A percentile compares a stretch with the other conserved stretches of the same genome.
Evolutionary conservation across 306 rosid genomes (phyloP).

Genomic region (Citrullus mucosospermus): DNA sequence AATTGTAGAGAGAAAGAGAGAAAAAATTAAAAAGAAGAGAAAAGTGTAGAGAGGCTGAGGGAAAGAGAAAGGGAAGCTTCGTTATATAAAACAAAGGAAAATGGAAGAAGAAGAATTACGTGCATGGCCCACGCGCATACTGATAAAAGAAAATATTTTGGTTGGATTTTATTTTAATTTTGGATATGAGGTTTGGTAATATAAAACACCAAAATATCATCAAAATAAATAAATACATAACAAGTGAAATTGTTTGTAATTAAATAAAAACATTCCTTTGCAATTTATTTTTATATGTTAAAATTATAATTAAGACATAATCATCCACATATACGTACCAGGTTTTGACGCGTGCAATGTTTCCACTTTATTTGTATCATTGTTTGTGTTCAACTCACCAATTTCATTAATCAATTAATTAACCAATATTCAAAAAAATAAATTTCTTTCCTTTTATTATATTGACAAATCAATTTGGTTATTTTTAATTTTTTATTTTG

Average conservation of each 20-base stretch:
- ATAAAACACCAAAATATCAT: neutral
- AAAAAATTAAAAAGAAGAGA: neutral
- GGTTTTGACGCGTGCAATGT: neutral
- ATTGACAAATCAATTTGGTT: neutral
- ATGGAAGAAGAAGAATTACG: neutral
- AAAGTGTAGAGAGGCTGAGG: neutral
- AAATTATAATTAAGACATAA: neutral
- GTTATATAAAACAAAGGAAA: slow-evolving; percentile 19
- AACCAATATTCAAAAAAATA: neutral
- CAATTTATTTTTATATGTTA: neutral
- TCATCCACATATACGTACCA: neutral
- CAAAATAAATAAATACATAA: neutral
- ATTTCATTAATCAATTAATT: neutral
- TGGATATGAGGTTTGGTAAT: neutral
- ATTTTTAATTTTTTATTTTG: no score
- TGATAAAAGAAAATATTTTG: neutral
- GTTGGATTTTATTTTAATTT: neutral
- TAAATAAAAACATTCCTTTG: neutral
- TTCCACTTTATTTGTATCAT: neutral
- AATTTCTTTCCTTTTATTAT: neutral
- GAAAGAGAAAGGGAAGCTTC: slow-evolving; percentile 19
- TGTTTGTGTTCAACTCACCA: neutral
- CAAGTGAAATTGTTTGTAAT: neutral
- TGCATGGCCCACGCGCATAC: slow-evolving; percentile 50
- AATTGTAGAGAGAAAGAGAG: neutral